phyloP scores from a whole-genome alignment of 2,329 filamentous ascomycete genomes.

The Calonectria hawksworthii region DNA sequence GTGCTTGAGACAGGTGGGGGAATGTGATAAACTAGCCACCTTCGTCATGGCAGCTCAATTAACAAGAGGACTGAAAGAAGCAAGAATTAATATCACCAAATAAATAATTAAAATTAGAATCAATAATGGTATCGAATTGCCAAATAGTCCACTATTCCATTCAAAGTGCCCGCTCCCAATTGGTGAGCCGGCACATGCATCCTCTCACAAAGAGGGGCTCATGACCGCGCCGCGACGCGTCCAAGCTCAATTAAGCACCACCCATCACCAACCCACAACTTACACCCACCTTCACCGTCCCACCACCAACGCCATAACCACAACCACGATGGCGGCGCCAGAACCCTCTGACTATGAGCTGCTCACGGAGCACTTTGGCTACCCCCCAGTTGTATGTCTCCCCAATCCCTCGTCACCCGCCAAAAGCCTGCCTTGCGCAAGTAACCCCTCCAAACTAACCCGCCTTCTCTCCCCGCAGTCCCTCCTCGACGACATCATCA shows the following conservation, averaged over 20 bases:
- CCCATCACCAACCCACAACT: slow-evolving; percentile 14
- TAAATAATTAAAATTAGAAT: background rate
- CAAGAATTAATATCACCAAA: background rate
- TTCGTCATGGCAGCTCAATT: background rate
- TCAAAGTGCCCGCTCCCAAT: background rate
- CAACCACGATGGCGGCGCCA: slow-evolving; percentile 48
- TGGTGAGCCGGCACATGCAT: background rate
- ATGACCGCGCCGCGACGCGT: slow-evolving; percentile 38
- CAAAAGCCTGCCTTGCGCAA: background rate
- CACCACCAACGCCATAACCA: slow-evolving; percentile 26
- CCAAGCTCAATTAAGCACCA: slow-evolving; percentile 21
- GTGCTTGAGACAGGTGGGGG: background rate
- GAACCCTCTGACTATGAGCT: slow-evolving; percentile 72
- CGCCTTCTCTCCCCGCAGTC: slow-evolving; percentile 66
- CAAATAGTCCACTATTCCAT: background rate
- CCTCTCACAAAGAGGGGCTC: background rate
- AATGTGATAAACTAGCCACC: background rate
- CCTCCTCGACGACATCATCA: slow-evolving; percentile 97
- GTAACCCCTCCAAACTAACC: slow-evolving; percentile 1
- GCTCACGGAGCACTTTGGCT: slow-evolving; percentile 95
- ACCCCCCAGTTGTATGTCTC: slow-evolving; percentile 85
- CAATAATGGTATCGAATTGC: background rate
- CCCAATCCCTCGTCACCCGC: background rate
- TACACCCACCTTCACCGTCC: slow-evolving; percentile 14
- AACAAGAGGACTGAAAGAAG: background rate